Conservation (phyloP, 345 rosid genomes). For the Acer yangbiense region DNA sequence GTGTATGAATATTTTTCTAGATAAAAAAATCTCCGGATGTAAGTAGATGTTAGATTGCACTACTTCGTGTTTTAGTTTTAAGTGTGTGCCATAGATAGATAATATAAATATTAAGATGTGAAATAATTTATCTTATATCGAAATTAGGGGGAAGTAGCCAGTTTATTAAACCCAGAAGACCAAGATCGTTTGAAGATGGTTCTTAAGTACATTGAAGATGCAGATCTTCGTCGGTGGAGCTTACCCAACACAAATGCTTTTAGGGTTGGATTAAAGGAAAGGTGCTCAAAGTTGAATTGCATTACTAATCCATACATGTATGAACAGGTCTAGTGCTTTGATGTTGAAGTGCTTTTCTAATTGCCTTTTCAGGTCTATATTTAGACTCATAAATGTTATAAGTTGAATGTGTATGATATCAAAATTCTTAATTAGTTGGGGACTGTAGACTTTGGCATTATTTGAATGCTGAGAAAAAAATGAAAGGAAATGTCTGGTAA, state of each 20-base stretch:
- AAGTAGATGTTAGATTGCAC: conserved; percentile 25
- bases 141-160: conserved; percentile 35
- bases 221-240: conserved; percentile 73
- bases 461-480: background rate
- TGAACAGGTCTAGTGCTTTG: conserved; percentile 53
- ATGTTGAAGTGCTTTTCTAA: background rate
- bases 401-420: conserved; percentile 4
- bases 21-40: conserved; percentile 41
- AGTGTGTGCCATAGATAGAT: background rate
- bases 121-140: conserved; percentile 12
- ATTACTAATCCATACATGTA: conserved; percentile 69
- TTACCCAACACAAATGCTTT: conserved; percentile 63
- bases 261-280: conserved; percentile 42
- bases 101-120: background rate
- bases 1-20: no score
- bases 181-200: conserved; percentile 45
- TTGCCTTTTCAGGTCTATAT: background rate
- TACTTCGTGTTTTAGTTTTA: conserved; percentile 3
- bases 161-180: conserved; percentile 47
- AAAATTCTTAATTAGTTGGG: background rate
- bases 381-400: background rate
- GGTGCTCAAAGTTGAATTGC: conserved; percentile 44
- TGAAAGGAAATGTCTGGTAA: background rate
- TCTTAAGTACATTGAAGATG: conserved; percentile 78
- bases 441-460: background rate